Evolutionary conservation across 2,329 filamentous ascomycete genomes (phyloP).

Genomic region (Neurospora sp.): DNA sequence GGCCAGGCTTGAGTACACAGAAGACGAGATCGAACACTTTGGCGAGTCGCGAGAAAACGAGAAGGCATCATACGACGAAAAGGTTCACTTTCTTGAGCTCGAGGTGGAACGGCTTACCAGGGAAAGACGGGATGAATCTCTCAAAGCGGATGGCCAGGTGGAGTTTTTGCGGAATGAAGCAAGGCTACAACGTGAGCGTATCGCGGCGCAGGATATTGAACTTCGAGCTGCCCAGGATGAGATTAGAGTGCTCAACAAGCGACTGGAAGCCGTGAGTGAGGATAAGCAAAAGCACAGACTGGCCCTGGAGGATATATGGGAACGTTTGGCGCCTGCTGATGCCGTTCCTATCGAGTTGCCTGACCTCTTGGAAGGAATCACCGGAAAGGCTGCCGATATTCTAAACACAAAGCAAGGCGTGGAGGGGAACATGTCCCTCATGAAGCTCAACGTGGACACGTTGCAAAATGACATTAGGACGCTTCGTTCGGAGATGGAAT

Average conservation of each 20-base stretch:
- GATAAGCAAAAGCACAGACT: slow-evolving; percentile 21
- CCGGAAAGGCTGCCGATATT: slow-evolving; percentile 47
- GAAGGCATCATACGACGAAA: slow-evolving; percentile 59
- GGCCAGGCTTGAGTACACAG: slow-evolving; percentile 72
- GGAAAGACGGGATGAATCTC: slow-evolving; percentile 45
- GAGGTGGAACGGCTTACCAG: slow-evolving; percentile 58
- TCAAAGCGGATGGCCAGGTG: slow-evolving; percentile 52
- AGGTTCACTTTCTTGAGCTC: slow-evolving; percentile 55
- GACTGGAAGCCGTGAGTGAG: slow-evolving; percentile 41
- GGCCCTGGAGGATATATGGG: slow-evolving; percentile 49
- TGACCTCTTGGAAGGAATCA: slow-evolving; percentile 51
- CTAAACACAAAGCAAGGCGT: slow-evolving; percentile 49
- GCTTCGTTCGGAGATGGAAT: slow-evolving; percentile 47
- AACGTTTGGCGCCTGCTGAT: slow-evolving; percentile 45
- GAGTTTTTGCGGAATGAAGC: slow-evolving; percentile 54
- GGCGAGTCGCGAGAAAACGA: slow-evolving; percentile 78
- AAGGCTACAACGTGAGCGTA: slow-evolving; percentile 48
- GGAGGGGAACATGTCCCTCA: slow-evolving; percentile 49
- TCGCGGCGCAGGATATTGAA: slow-evolving; percentile 48
- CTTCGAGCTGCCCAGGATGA: slow-evolving; percentile 47
- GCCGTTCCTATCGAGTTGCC: slow-evolving; percentile 44
- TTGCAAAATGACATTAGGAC: slow-evolving; percentile 45
- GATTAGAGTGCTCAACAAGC: slow-evolving; percentile 39
- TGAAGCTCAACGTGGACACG: slow-evolving; percentile 54
- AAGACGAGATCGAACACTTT: slow-evolving; percentile 84